phyloP scores from a whole-genome alignment of 2,329 filamentous ascomycete species.

The Boeremia lycopersici region DNA sequence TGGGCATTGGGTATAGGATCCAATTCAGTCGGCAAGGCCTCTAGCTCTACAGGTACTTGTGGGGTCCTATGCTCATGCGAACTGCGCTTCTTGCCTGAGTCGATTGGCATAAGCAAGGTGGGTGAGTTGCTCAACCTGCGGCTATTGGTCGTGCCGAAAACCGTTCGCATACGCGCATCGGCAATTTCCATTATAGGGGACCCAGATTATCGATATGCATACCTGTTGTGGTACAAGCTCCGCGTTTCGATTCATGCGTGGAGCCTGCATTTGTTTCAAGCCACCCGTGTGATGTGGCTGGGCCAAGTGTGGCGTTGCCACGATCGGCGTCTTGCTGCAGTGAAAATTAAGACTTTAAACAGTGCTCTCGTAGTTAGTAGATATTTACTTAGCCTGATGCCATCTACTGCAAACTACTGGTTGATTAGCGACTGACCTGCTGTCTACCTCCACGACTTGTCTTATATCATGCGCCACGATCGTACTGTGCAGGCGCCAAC shows the following conservation, averaged over 20 bases:
- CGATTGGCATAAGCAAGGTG: neutral
- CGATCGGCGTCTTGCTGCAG: neutral
- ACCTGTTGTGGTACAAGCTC: neutral
- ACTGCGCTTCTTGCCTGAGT: neutral
- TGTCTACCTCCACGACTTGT: too few species aligned
- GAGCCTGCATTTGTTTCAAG: conserved; percentile 8
- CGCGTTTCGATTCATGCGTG: conserved; percentile 12
- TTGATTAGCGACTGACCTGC: neutral
- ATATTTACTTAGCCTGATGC: too few species aligned
- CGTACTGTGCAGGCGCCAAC: neutral
- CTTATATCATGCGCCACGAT: too few species aligned
- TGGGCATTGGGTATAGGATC: neutral
- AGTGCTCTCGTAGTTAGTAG: neutral
- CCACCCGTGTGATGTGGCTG: neutral
- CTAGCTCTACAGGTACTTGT: neutral
- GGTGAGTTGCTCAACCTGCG: neutral
- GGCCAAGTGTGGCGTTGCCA: neutral
- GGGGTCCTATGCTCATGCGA: neutral
- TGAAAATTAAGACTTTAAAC: neutral
- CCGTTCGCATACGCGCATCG: neutral
- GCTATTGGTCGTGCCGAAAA: neutral
- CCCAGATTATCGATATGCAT: neutral
- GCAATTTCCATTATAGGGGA: neutral
- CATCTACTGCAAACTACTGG: neutral
- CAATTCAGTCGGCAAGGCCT: neutral